Evolutionary conservation across 1,284 basidiomycete species (phyloP), one percentile per base, ranked within the genome.

Genomic region (Entoloma clypeatum): DNA sequence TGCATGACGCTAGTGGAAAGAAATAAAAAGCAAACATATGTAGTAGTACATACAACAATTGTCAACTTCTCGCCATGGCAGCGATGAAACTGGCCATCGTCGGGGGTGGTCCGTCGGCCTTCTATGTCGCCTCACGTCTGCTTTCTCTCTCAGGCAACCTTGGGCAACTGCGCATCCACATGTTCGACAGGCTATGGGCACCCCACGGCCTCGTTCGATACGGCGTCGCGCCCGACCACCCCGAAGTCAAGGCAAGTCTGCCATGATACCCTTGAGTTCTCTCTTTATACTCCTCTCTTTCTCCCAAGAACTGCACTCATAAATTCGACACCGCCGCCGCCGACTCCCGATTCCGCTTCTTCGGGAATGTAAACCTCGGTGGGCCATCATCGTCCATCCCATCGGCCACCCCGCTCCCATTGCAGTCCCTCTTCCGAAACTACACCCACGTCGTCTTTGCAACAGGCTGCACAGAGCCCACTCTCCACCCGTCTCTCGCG

Each of bases 161-260:
- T 29, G 62, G 60, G 16, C 58, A 63, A 16, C 64, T 88, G 18
- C 68, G 75, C 26, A 78, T 99, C 9, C 90, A 99, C 61, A 69
- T 99, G 62, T 99, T 86, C 60, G 96, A 99, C 65, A 74, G 91
- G 14, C 72, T 97, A 3, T 97, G 95, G 73, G 84, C 91, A 21
- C 96, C 96, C 2, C 91, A 96, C 59, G 96, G 96, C 0, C 75
- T 99, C 0, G 93, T 95, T 1, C 72, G 96, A 28, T 99, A 96
- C 56, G 95, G 96, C 1, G 96, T 99, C 5, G 96, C 96, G 7
- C 95, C 96, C 27, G 96, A 99, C 67, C 96, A 99, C 64, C 93
- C 95, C 1, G 95, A 99, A 69, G 95, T 99, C 58, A 99, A 97
- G 77, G 92, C 86, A 49, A 55, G 63, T 55, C 27, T 40, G 5